phyloP scores from a whole-genome alignment of 2,329 filamentous ascomycete species.

The Phyllosticta ampelicida region DNA sequence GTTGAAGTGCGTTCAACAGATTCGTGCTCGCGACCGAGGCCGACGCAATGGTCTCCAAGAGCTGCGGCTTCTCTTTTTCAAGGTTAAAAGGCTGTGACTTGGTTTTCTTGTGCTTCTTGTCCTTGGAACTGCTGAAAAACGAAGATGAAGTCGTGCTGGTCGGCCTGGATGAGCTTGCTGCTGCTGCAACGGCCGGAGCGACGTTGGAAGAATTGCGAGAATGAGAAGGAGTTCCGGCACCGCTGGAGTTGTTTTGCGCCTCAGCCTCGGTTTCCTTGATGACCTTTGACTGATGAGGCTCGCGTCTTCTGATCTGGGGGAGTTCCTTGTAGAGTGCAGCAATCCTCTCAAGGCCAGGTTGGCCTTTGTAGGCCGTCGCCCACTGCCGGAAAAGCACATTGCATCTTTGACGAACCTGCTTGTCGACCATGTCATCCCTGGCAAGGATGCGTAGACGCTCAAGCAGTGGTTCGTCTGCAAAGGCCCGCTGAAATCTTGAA shows the following conservation, averaged over 20 bases:
- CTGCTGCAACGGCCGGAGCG: not conserved
- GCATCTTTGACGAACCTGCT: conserved; percentile 79
- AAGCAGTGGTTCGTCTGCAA: conserved; percentile 82
- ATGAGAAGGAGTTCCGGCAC: conserved; percentile 23
- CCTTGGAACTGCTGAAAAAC: conserved; percentile 33
- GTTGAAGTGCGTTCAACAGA: conserved; percentile 73
- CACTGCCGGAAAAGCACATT: conserved; percentile 78
- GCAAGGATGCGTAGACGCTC: conserved; percentile 84
- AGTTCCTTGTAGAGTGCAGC: conserved; percentile 66
- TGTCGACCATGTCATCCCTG: conserved; percentile 73
- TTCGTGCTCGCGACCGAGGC: conserved; percentile 87
- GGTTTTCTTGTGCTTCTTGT: conserved; percentile 42
- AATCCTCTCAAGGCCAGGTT: conserved; percentile 68
- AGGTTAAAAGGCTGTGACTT: conserved; percentile 64
- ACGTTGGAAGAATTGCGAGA: conserved; percentile 11
- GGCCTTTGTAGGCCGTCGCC: conserved; percentile 71
- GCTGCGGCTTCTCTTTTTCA: conserved; percentile 74
- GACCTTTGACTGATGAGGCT: conserved; percentile 67
- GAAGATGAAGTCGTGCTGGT: conserved; percentile 1
- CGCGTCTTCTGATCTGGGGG: conserved; percentile 50
- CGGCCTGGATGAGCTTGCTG: not conserved
- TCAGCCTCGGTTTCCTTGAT: conserved; percentile 69
- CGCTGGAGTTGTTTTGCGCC: conserved; percentile 47
- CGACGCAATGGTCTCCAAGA: conserved; percentile 81
- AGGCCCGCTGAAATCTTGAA: conserved; percentile 70